Evolutionary conservation across 176 grass and related monocot genomes (phyloP).

Genomic region (Alloteropsis semialata): DNA sequence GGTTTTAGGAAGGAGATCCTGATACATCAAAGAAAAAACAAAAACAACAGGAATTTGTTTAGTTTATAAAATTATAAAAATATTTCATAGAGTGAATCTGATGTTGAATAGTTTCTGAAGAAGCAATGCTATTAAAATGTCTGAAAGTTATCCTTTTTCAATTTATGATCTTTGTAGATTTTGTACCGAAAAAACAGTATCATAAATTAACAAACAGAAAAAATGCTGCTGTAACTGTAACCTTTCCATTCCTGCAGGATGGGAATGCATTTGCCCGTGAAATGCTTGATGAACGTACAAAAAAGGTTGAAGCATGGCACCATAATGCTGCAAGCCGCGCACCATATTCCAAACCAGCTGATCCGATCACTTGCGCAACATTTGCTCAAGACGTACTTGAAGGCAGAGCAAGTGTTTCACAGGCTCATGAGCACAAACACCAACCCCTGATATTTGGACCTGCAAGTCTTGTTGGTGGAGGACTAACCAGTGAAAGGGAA

Average conservation of each 20-base stretch:
- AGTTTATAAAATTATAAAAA: background rate
- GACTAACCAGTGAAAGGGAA: slow-evolving; percentile 75
- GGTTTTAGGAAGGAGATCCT: too few relatives aligned
- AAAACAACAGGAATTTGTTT: too few relatives aligned
- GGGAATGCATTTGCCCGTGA: slow-evolving; percentile 79
- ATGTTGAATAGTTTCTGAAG: background rate
- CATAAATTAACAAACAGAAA: too few relatives aligned
- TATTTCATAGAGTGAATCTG: background rate
- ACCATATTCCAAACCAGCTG: slow-evolving; percentile 69
- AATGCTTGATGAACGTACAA: slow-evolving; percentile 68
- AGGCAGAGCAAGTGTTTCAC: slow-evolving; percentile 81
- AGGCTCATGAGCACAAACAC: slow-evolving; percentile 88
- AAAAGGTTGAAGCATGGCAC: slow-evolving; percentile 84
- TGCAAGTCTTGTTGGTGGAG: slow-evolving; percentile 67
- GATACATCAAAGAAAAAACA: too few relatives aligned
- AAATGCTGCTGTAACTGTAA: background rate
- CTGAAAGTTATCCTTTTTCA: background rate
- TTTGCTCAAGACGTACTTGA: slow-evolving; percentile 98
- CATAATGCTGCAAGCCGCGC: slow-evolving; percentile 57
- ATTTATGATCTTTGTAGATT: background rate
- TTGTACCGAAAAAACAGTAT: background rate
- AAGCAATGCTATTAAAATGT: background rate
- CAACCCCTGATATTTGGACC: slow-evolving; percentile 95
- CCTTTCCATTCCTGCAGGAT: slow-evolving; percentile 19
- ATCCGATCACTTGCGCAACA: slow-evolving; percentile 92